phyloP scores from a whole-genome alignment of 148 eudicot species.

The Vaccinium vitisidaea region DNA sequence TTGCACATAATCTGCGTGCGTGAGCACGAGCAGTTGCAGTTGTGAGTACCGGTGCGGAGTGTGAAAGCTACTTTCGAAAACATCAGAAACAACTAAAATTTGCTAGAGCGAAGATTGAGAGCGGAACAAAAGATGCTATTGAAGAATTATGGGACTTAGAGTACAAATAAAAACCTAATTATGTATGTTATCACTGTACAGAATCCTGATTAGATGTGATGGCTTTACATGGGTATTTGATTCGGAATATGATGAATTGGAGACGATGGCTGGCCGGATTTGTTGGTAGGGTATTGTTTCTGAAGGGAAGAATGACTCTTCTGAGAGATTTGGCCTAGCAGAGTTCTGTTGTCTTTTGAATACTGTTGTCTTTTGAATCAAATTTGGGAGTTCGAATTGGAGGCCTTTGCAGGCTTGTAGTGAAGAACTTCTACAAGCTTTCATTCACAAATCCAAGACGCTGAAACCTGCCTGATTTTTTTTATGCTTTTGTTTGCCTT shows the following conservation, averaged over 20 bases:
- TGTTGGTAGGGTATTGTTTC: not conserved
- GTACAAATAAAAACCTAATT: too few relatives aligned
- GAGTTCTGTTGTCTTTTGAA: not conserved
- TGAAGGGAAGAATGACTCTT: not conserved
- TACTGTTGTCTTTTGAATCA: not conserved
- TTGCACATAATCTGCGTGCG: too few relatives aligned
- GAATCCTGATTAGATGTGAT: not conserved
- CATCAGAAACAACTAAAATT: too few relatives aligned
- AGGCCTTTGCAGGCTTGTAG: not conserved
- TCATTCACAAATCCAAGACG: not conserved
- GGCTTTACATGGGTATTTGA: not conserved
- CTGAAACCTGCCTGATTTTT: not conserved
- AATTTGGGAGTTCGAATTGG: not conserved
- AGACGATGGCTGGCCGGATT: not conserved
- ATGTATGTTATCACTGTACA: not conserved
- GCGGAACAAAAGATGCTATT: too few relatives aligned
- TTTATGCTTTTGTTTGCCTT: too few relatives aligned
- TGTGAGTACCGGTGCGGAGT: too few relatives aligned
- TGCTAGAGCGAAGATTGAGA: too few relatives aligned
- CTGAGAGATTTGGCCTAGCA: not conserved
- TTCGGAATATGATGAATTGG: not conserved
- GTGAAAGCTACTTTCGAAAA: too few relatives aligned
- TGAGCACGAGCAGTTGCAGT: too few relatives aligned
- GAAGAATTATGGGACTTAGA: too few relatives aligned
- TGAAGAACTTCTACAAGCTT: not conserved